Evolutionary conservation across 306 rosid species (phyloP).

Genomic region (Cicer bijugum): DNA sequence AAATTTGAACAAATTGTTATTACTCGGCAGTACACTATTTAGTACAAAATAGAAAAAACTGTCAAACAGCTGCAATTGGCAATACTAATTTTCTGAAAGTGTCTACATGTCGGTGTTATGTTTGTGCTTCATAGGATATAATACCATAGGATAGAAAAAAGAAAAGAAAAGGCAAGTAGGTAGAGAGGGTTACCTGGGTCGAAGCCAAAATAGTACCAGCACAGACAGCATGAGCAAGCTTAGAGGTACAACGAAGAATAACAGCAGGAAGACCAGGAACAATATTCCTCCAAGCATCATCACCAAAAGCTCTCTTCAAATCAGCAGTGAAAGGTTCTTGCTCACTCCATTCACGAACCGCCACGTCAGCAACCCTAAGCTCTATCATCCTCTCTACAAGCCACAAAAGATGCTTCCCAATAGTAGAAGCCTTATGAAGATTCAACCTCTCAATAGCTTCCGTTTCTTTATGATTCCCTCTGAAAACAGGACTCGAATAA

Average conservation of each 20-base stretch:
- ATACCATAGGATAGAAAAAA: neutral
- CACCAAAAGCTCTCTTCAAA: constrained; percentile 79
- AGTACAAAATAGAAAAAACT: no score
- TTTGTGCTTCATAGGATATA: neutral
- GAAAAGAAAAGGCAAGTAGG: neutral
- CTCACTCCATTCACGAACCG: constrained; percentile 86
- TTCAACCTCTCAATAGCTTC: constrained; percentile 91
- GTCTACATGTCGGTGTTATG: neutral
- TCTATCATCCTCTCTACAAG: constrained; percentile 94
- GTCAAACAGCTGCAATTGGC: no score
- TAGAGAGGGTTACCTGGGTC: constrained; percentile 58
- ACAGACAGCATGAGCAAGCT: constrained; percentile 78
- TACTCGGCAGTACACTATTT: no score
- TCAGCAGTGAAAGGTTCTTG: constrained; percentile 73
- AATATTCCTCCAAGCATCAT: constrained; percentile 86
- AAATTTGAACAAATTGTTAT: no score
- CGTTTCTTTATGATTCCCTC: constrained; percentile 82
- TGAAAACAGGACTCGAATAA: constrained; percentile 78
- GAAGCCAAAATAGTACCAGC: constrained; percentile 76
- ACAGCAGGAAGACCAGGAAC: constrained; percentile 88
- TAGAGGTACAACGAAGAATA: constrained; percentile 76
- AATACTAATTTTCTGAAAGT: neutral
- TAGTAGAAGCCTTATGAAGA: constrained; percentile 79
- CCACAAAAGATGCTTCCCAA: constrained; percentile 80
- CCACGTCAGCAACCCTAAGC: constrained; percentile 78